Evolutionary conservation across 768 basidiomycete species (phyloP).

Genomic region (Phanerodontia chrysosporium): DNA sequence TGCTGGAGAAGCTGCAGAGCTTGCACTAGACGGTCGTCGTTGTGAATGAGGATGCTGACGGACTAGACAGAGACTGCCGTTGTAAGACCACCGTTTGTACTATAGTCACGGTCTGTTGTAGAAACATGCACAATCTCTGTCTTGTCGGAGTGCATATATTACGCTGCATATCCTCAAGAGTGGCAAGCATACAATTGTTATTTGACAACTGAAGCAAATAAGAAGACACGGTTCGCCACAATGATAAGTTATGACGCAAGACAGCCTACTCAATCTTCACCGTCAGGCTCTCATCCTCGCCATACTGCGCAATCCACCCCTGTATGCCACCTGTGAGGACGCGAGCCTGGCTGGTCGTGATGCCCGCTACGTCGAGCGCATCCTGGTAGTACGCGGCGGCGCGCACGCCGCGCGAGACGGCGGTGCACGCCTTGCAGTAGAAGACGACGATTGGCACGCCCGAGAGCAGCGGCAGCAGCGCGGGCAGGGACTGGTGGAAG

Average conservation of each 20-base stretch:
- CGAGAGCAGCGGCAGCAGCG: slow-evolving; percentile 27
- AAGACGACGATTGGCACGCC: slow-evolving; percentile 24
- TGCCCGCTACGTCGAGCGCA: slow-evolving; percentile 14
- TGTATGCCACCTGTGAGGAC: slow-evolving; percentile 22
- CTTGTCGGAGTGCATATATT: too few relatives aligned
- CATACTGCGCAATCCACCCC: slow-evolving; percentile 21
- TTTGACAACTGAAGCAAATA: too few relatives aligned
- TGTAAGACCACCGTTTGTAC: background rate
- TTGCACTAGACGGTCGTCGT: slow-evolving; percentile 28
- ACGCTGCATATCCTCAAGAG: too few relatives aligned
- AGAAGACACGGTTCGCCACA: too few relatives aligned
- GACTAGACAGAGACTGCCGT: background rate
- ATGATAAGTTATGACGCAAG: background rate
- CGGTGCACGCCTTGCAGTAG: slow-evolving; percentile 19
- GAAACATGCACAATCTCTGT: too few relatives aligned
- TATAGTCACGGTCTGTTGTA: background rate
- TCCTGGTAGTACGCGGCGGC: slow-evolving; percentile 24
- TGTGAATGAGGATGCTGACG: background rate
- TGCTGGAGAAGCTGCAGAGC: slow-evolving; percentile 40
- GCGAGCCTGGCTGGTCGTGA: slow-evolving; percentile 14
- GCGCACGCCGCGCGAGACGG: slow-evolving; percentile 16
- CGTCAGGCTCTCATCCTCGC: slow-evolving; percentile 12
- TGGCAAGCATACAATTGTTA: background rate
- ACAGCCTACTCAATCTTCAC: slow-evolving; percentile 33
- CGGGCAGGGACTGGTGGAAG: slow-evolving; percentile 33